A percentile compares a stretch with the other conserved stretches of the same genome.
Evolutionary conservation across 164 flowering plant genomes (phyloP).

Genomic region (Tetrastigma voinierianum): DNA sequence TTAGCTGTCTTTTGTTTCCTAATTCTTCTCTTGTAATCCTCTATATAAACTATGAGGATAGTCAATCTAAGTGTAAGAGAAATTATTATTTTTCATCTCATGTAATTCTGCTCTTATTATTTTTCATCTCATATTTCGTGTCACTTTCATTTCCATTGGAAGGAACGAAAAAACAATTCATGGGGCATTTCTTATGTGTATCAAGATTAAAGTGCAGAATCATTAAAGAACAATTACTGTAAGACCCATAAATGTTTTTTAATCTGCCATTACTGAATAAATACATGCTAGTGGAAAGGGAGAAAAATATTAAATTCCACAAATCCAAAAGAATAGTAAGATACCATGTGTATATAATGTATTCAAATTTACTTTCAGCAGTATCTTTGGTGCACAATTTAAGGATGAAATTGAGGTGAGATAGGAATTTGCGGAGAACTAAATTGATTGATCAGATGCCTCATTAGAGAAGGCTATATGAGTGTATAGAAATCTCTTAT

Average conservation of each 20-base stretch:
- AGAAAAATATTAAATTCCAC: not conserved
- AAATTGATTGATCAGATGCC: too few species aligned
- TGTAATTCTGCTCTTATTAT: too few species aligned
- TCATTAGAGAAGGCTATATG: too few species aligned
- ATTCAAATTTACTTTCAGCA: not conserved
- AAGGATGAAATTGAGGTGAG: constrained; percentile 1
- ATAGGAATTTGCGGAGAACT: not conserved
- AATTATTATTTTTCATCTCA: too few species aligned
- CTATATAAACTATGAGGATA: too few species aligned
- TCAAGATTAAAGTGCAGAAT: not conserved
- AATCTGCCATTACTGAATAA: not conserved
- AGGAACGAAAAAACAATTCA: not conserved
- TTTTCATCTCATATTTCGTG: too few species aligned
- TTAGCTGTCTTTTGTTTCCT: too few species aligned
- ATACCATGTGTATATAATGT: too few species aligned
- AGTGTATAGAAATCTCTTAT: too few species aligned
- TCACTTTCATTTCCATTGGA: not conserved
- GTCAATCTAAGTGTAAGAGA: too few species aligned
- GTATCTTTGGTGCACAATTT: not conserved
- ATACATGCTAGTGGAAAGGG: not conserved
- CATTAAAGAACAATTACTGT: not conserved
- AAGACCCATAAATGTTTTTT: not conserved
- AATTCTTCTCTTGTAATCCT: too few species aligned
- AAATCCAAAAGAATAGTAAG: not conserved
- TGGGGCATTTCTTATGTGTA: not conserved